Percentiles rank a stretch among this genome's conserved stretches.
Evolutionary conservation across 202 grass and related monocot species (phyloP).

Genomic region (Musa balbisiana): DNA sequence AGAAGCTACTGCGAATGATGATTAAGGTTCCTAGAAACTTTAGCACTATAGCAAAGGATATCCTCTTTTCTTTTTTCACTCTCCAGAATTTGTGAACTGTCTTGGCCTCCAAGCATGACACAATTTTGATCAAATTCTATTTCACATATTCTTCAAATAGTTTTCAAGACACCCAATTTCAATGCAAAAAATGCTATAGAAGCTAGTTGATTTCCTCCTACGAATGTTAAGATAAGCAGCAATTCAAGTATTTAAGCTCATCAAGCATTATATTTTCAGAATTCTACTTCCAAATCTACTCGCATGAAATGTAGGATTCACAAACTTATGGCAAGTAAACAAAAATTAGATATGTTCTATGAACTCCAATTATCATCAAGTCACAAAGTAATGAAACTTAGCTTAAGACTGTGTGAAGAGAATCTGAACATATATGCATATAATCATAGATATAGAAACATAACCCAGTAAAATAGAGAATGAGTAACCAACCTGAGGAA

Average conservation of each 20-base stretch:
- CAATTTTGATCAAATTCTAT: neutral
- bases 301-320: too few species aligned
- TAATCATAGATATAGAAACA: slow-evolving; percentile 5
- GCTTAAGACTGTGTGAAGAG: neutral
- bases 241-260: neutral
- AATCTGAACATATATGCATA: neutral
- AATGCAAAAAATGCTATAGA: neutral
- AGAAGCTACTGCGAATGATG: too few species aligned
- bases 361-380: neutral
- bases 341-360: slow-evolving; percentile 1
- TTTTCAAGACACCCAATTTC: neutral
- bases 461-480: slow-evolving; percentile 23
- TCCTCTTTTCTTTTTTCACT: too few species aligned
- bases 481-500: slow-evolving; percentile 70
- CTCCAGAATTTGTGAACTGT: neutral
- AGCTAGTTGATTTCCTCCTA: neutral
- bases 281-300: neutral
- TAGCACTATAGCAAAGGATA: too few species aligned
- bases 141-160: neutral
- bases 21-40: too few species aligned
- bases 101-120: neutral
- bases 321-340: too few species aligned
- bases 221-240: neutral
- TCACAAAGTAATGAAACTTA: neutral
- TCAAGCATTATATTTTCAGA: neutral